Base-by-base conservation (phyloP, 139 green algal species). In the Diplosphaera chodatii region DNA sequence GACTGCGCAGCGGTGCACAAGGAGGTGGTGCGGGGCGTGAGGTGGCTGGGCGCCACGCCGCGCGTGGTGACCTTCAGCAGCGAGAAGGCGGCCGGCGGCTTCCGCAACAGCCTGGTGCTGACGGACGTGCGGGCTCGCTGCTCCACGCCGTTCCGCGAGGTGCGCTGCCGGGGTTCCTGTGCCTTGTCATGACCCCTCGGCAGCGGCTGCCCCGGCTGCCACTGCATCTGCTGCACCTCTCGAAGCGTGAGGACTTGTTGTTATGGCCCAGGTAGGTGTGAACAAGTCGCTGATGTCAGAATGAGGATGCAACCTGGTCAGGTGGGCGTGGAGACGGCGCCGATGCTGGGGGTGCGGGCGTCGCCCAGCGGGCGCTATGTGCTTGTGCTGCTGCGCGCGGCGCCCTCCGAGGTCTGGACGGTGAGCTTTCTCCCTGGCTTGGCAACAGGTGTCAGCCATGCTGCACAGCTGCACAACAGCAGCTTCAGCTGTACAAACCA, bases 391-490 rank as follows among this genome's bases (percentile, higher is more conserved):
- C 65, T 70, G 27, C 73, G 85, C 41, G 84, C 80, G 0, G 80
- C 84, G 1, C 86, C 90, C 18, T 84, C 86, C 30, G 90, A 96
- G 81, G 82, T 95, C 29, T 96, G 90, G 90, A 70, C 37, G n/a
- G n/a, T n/a, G n/a, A n/a, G n/a, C n/a, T n/a, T n/a, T n/a, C n/a
- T n/a, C n/a, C n/a, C n/a, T n/a, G n/a, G n/a, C n/a, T n/a, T n/a
- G n/a, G n/a, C n/a, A n/a, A n/a, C n/a, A n/a, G n/a, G n/a, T n/a
- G n/a, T n/a, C n/a, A n/a, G n/a, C n/a, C n/a, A n/a, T n/a, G n/a
- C n/a, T n/a, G n/a, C n/a, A n/a, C n/a, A n/a, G n/a, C n/a, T n/a
- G n/a, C n/a, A n/a, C n/a, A n/a, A n/a, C n/a, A n/a, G n/a, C n/a
- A n/a, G n/a, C n/a, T n/a, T n/a, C n/a, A n/a, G n/a, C n/a, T n/a